Evolutionary conservation across 208 protist genomes (phyloP), one percentile per base, ranked within the genome.

Genomic region (Crithidia acanthocephali): DNA sequence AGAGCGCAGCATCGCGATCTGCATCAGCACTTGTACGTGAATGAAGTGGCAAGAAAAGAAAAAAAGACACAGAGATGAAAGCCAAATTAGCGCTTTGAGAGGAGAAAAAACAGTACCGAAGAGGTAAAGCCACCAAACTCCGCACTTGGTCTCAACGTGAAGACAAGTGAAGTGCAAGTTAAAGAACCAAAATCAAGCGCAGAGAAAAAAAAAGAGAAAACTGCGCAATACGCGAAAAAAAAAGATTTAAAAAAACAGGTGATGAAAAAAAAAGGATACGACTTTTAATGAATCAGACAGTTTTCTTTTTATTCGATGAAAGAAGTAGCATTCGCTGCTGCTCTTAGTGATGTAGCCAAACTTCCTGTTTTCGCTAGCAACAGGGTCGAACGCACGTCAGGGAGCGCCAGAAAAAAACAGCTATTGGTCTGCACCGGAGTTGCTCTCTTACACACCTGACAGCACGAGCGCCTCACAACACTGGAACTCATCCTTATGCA

Each of bases 401-500:
- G n/a, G n/a, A n/a, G n/a, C n/a, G n/a, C n/a, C n/a, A n/a, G n/a
- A n/a, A n/a, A 44, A 44, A 44, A 44, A 44, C 37, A 44, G 37
- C n/a, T n/a, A n/a, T n/a, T 44, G 37, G 13, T 7, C 9, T 44
- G 37, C 37, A 44, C 7, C 37, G 37, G 9, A 13, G 37, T 32
- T 56, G 16, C 13, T 42, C 11, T 20, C 60, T 50, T 50, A 33
- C 15, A 72, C 10, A 0, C 51, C 60, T 18, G 20, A 50, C 5
- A 75, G 25, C n/a, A 79, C 64, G 7, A 71, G 51, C 2, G 57
- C 63, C 22, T 63, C 44, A 28, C 77, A 84, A 15, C 5, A 30
- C 40, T 84, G 50, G 65, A 72, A 87, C 75, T 84, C 79, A 10
- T 60, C 48, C 23, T 35, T 50, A 23, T 64, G 51, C 5, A 87